phyloP scores from a whole-genome alignment of 2,329 filamentous ascomycete genomes.

The Metarhizium brunneum region DNA sequence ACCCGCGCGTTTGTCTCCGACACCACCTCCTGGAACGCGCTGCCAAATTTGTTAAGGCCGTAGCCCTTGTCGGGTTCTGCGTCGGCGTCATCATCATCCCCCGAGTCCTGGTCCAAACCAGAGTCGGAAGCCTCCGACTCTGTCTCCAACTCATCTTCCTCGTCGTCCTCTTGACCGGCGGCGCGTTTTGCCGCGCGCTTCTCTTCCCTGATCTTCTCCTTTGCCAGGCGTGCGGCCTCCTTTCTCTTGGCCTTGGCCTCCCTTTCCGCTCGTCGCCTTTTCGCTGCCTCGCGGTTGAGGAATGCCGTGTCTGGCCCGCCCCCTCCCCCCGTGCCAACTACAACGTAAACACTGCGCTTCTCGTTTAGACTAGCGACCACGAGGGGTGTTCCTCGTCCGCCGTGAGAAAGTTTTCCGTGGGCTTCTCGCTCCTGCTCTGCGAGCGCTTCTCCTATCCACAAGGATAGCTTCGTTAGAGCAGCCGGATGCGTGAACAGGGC shows the following conservation, averaged over 20 bases:
- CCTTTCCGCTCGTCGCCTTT: constrained; percentile 52
- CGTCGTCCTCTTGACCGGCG: constrained; percentile 35
- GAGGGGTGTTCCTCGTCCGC: constrained; percentile 69
- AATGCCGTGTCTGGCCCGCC: constrained; percentile 65
- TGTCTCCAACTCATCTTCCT: constrained; percentile 40
- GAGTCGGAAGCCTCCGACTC: constrained; percentile 34
- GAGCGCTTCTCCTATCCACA: constrained; percentile 91
- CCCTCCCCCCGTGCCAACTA: constrained; percentile 86
- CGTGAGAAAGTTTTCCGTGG: constrained; percentile 58
- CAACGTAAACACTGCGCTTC: constrained; percentile 75
- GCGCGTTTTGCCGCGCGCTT: constrained; percentile 50
- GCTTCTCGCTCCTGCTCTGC: constrained; percentile 76
- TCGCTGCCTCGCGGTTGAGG: constrained; percentile 56
- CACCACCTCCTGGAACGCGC: constrained; percentile 91
- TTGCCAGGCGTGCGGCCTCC: constrained; percentile 48
- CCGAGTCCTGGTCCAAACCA: constrained; percentile 37
- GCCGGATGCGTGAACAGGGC: constrained; percentile 87
- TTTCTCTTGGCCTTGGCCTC: constrained; percentile 54
- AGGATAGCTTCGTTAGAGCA: constrained; percentile 82
- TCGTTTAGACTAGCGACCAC: constrained; percentile 89
- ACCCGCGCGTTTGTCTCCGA: constrained; percentile 84
- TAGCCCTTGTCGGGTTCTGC: constrained; percentile 52
- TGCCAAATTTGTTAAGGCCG: constrained; percentile 83
- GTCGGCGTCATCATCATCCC: constrained; percentile 45
- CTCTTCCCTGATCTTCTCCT: constrained; percentile 49